Base-by-base conservation (phyloP, 2,329 filamentous ascomycete species). In the Fusarium sulawesiense region DNA sequence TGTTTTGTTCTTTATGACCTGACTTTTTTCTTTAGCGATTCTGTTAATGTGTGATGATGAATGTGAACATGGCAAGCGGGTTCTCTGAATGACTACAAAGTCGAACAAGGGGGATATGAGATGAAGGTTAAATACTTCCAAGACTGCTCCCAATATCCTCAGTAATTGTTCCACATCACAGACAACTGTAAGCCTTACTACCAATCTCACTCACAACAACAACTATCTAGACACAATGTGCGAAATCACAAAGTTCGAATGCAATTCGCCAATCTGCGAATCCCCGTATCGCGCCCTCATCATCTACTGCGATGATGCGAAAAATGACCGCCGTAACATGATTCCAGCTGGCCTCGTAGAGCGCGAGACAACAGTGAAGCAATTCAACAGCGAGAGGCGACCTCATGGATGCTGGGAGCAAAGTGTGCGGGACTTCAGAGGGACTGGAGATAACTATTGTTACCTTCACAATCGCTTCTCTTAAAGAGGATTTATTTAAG, bases 401-500 rank as follows among this genome's bases (percentile, higher is more conserved):
- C 23, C 32, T 27, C 7, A 40, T 14, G 32, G 21, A 16, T 51
- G 48, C 6, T 16, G 23, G 14, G 34, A n/a, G 18, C 34, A 37
- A 25, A 16, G n/a, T 18, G 20, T 18, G 4, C 8, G n/a, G 23
- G 18, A 34, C 8, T 13, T n/a, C 11, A 20, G 9, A 13, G 8
- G 23, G 1, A 13, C 2, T 25, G 18, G 9, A 40, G 21, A 51
- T 40, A 34, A 51, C 12, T 37, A 51, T 41, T 51, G 48, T 4
- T 51, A 40, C 32, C 32, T 27, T 16, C 34, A 37, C 10, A 37
- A n/a, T n/a, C 18, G 34, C 10, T 37, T 37, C n/a, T 37, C 34
- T n/a, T 37, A 6, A 10, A 6, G 16, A 34, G 9, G 30, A 3
- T n/a, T n/a, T 1, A 4, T 5, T 11, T 3, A 18, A 0, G 3